phyloP scores from a whole-genome alignment of 805 yeast genomes.

The Kodamaea nitidulidarum region DNA sequence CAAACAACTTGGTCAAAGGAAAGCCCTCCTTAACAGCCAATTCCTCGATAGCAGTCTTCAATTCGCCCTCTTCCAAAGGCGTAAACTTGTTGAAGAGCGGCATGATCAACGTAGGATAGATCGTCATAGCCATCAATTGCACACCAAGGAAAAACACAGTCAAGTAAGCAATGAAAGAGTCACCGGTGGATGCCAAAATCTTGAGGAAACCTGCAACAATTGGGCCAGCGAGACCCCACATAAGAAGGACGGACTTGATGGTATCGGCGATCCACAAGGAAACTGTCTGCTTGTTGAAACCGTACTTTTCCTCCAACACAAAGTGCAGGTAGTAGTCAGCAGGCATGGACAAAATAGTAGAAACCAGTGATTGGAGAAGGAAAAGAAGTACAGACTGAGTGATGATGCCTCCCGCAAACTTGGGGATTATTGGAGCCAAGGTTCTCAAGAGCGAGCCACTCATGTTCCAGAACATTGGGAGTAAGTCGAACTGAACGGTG shows the following conservation, averaged over 20 bases:
- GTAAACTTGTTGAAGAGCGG: constrained; percentile 90
- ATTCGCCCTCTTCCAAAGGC: constrained; percentile 86
- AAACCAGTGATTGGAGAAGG: constrained; percentile 50
- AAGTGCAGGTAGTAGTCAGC: constrained; percentile 71
- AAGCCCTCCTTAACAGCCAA: constrained; percentile 73
- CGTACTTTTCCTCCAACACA: constrained; percentile 86
- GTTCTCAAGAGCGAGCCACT: constrained; percentile 60
- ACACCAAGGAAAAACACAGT: constrained; percentile 67
- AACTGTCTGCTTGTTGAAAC: constrained; percentile 83
- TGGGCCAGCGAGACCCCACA: constrained; percentile 64
- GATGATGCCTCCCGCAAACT: constrained; percentile 51
- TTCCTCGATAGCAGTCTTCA: constrained; percentile 74
- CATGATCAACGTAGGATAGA: constrained; percentile 81
- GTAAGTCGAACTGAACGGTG: constrained; percentile 54
- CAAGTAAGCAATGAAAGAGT: constrained; percentile 74
- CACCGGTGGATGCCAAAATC: constrained; percentile 77
- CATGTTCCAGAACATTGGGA: constrained; percentile 35
- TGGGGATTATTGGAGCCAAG: constrained; percentile 40
- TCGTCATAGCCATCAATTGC: constrained; percentile 69
- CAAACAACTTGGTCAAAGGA: constrained; percentile 83
- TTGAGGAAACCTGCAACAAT: constrained; percentile 70
- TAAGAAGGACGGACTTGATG: constrained; percentile 55
- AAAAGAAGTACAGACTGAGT: constrained; percentile 63
- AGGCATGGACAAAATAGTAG: constrained; percentile 61
- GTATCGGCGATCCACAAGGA: constrained; percentile 70